Conservation (phyloP, 768 basidiomycete genomes). For the Tylopilus rubrobrunneus region DNA sequence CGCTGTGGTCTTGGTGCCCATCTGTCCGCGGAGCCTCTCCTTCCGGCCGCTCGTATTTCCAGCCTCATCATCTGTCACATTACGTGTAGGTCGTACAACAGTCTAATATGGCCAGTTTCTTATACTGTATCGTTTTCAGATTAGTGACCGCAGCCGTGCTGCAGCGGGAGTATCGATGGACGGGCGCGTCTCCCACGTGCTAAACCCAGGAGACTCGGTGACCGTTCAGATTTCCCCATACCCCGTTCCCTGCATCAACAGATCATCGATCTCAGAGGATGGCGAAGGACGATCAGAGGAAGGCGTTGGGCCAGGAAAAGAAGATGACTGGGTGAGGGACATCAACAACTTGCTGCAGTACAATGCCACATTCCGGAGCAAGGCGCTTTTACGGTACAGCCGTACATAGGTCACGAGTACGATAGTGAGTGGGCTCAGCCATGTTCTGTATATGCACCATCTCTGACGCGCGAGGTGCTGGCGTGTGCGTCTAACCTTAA, state of each 20-base stretch:
- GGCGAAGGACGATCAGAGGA: slow-evolving; percentile 45
- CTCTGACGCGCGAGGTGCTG: background rate
- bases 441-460: background rate
- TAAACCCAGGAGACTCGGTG: slow-evolving; percentile 83
- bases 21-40: slow-evolving; percentile 88
- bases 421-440: slow-evolving; percentile 11
- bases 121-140: slow-evolving; percentile 39
- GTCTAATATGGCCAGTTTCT: background rate
- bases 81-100: slow-evolving; percentile 50
- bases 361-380: slow-evolving; percentile 91
- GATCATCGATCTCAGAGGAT: slow-evolving; percentile 67
- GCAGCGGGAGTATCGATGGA: slow-evolving; percentile 93
- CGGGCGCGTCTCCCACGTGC: slow-evolving; percentile 77
- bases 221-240: slow-evolving; percentile 80
- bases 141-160: slow-evolving; percentile 80
- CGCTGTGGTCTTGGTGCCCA: slow-evolving; percentile 90
- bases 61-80: slow-evolving; percentile 67
- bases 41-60: slow-evolving; percentile 93
- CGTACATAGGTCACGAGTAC: slow-evolving; percentile 33
- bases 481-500: too few relatives aligned
- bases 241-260: slow-evolving; percentile 91
- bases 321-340: slow-evolving; percentile 95
- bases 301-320: slow-evolving; percentile 74
- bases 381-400: slow-evolving; percentile 74
- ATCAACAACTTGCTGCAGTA: slow-evolving; percentile 94